Evolutionary conservation across 768 basidiomycete species (phyloP).

Genomic region (Boletus rubroflammeus): DNA sequence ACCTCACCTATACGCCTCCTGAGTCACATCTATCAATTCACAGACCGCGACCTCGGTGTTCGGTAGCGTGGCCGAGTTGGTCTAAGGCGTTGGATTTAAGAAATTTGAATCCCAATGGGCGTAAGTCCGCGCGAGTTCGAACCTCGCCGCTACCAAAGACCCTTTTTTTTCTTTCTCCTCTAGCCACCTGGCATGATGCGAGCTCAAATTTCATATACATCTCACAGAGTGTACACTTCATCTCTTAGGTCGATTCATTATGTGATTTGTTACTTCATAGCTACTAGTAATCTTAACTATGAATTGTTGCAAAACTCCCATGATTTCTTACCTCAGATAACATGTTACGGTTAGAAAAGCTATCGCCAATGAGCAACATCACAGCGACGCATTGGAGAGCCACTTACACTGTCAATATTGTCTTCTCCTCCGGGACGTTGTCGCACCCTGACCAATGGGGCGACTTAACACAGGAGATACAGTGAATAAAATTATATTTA

Average conservation of each 20-base stretch:
- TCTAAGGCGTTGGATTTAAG: slow-evolving; percentile 94
- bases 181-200: background rate
- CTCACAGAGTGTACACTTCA: background rate
- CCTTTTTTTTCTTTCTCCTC: slow-evolving; percentile 11
- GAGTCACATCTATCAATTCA: background rate
- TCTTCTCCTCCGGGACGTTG: slow-evolving; percentile 67
- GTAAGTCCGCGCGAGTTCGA: slow-evolving; percentile 86
- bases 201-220: background rate
- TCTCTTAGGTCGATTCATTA: background rate
- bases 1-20: no score
- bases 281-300: background rate
- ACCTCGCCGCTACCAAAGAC: slow-evolving; percentile 75
- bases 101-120: slow-evolving; percentile 75
- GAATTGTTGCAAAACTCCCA: background rate
- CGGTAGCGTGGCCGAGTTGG: slow-evolving; percentile 81
- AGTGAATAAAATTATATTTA: slow-evolving; percentile 23
- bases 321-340: background rate
- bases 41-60: slow-evolving; percentile 10
- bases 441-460: slow-evolving; percentile 45
- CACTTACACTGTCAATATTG: slow-evolving; percentile 44
- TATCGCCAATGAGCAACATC: slow-evolving; percentile 8
- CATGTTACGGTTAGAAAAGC: slow-evolving; percentile 25
- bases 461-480: background rate
- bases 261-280: background rate
- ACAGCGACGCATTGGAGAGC: background rate